These are phyloP conservation scores for Cyamopsis tetragonoloba DNA, from an alignment of 306 rosid species.

Conservation along the genomic window DNA sequence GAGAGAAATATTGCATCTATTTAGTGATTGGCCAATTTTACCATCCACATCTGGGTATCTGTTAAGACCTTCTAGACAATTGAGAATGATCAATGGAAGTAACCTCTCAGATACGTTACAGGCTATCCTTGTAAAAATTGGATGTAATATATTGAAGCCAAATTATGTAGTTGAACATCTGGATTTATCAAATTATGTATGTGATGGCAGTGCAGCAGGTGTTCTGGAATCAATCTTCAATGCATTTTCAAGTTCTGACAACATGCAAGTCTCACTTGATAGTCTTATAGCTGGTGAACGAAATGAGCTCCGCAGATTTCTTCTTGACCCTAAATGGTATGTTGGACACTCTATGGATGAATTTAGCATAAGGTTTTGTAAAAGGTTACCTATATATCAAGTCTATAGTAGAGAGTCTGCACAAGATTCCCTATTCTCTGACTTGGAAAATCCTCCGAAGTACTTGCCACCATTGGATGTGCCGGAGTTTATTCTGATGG, in stretches of 20 bases:
- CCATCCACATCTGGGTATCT: conserved; percentile 81
- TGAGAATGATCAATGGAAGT: conserved; percentile 64
- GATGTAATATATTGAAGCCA: conserved; percentile 67
- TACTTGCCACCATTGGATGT: conserved; percentile 76
- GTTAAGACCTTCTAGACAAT: conserved; percentile 60
- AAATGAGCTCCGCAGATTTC: conserved; percentile 72
- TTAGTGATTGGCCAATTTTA: conserved; percentile 91
- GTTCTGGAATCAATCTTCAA: conserved; percentile 65
- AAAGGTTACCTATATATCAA: conserved; percentile 70
- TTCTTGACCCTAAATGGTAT: conserved; percentile 93
- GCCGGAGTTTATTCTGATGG: conserved; percentile 73
- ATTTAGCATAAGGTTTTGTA: conserved; percentile 51
- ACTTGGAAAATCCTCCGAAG: conserved; percentile 70
- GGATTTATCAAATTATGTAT: conserved; percentile 63
- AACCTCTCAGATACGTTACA: conserved; percentile 54
- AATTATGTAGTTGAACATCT: conserved; percentile 64
- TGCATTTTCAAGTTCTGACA: conserved; percentile 46
- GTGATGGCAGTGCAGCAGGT: conserved; percentile 64
- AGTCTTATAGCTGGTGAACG: conserved; percentile 63
- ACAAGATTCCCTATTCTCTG: conserved; percentile 58
- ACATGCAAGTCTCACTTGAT: conserved; percentile 45
- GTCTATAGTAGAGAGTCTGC: conserved; percentile 56
- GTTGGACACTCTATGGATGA: conserved; percentile 61
- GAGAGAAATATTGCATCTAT: conserved; percentile 52
- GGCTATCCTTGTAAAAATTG: conserved; percentile 62